Base-by-base conservation (phyloP, 129 eudicot genomes). In the Lactuca sativa region DNA sequence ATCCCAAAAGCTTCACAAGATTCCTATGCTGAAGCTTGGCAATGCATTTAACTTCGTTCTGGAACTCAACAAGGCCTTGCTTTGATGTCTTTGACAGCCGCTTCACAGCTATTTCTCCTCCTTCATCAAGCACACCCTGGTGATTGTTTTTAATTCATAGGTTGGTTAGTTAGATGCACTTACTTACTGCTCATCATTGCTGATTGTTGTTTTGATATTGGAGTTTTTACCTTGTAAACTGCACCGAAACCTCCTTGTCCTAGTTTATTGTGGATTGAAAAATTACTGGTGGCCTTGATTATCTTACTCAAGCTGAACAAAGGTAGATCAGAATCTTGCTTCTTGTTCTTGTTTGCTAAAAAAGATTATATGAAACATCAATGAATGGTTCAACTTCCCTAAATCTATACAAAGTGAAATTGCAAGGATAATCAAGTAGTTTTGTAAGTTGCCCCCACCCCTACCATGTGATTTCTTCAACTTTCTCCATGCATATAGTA, bases 211-310 rank as follows among this genome's bases (percentile, higher is more conserved):
- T 34, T 34, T 4, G 5, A 34, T 34, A 5, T 11, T 7, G 0
- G 48, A 9, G 52, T 8, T 10, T 25, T 30, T 64, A 72, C 78
- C 82, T 72, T 72, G 43, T 72, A 78, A 66, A 78, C 82, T 14
- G 70, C 60, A 52, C 83, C 83, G 59, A 82, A 82, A 25, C 85
- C 85, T 57, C 85, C 85, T 62, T 81, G 72, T 37, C 85, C 85
- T 3, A 81, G 71, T 62, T 71, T 76, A 67, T 81, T 76, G 31
- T 60, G 53, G 11, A 9, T 30, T 18, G 81, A 71, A 44, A 81
- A 81, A 56, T 76, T 66, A 44, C 30, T 32, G 12, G 85, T 81
- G 33, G 85, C 74, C 54, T 34, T 15, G 4, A 58, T 64, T 43
- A 81, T 66, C 56, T 38, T 21, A 13, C 52, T 31, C 4, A 79